Evolutionary conservation across 371 early-diverging fungal genomes (phyloP).

Genomic region (Rhizopus sp.): DNA sequence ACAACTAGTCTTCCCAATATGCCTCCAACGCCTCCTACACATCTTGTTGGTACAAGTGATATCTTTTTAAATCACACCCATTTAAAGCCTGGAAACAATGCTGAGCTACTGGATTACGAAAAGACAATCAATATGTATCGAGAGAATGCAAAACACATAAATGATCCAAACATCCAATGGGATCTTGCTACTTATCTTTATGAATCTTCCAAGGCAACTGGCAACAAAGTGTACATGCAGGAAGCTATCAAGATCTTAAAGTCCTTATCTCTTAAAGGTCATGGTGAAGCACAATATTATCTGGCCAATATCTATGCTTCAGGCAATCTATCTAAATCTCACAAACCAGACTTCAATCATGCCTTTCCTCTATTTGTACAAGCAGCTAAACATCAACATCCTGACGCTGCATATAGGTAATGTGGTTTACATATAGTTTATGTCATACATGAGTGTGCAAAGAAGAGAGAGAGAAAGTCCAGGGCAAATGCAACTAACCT

Average conservation of each 20-base stretch:
- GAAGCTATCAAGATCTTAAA: slow-evolving; percentile 64
- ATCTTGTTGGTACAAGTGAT: slow-evolving; percentile 24
- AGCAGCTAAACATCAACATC: slow-evolving; percentile 69
- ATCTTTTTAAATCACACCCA: slow-evolving; percentile 61
- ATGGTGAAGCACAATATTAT: slow-evolving; percentile 66
- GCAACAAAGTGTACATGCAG: slow-evolving; percentile 47
- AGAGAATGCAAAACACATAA: slow-evolving; percentile 62
- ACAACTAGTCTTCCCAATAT: slow-evolving; percentile 5
- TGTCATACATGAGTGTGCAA: not conserved
- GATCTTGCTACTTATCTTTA: slow-evolving; percentile 76
- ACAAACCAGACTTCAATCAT: slow-evolving; percentile 64
- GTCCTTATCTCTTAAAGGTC: slow-evolving; percentile 57
- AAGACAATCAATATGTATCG: slow-evolving; percentile 72
- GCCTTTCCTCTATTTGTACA: slow-evolving; percentile 69
- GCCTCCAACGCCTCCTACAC: slow-evolving; percentile 7
- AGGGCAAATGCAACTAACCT: not conserved
- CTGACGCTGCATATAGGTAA: slow-evolving; percentile 64
- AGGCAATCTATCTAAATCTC: slow-evolving; percentile 51
- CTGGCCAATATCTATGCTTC: slow-evolving; percentile 67
- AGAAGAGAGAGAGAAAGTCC: not conserved
- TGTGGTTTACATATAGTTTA: too few relatives aligned
- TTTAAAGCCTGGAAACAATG: slow-evolving; percentile 65
- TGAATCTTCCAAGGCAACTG: slow-evolving; percentile 48
- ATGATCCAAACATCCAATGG: slow-evolving; percentile 74
- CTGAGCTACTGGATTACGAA: slow-evolving; percentile 62